Evolutionary conservation across 2,329 filamentous ascomycete species (phyloP).

Genomic region (Endoconidiophora polonica): DNA sequence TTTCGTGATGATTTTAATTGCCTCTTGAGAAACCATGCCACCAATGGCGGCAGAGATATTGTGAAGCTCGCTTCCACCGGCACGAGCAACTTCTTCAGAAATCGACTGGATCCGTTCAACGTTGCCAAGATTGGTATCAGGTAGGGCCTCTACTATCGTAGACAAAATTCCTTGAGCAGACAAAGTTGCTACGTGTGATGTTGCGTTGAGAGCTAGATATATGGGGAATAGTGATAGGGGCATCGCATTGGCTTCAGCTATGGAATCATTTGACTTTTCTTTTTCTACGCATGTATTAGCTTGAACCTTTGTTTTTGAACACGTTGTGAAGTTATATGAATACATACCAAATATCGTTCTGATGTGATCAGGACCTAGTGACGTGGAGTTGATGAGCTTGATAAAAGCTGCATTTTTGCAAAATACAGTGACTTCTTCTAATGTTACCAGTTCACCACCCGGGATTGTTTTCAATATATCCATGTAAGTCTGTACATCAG

Average conservation of each 20-base stretch:
- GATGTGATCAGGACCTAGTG: background rate
- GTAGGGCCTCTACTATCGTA: constrained; percentile 1
- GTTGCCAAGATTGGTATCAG: background rate
- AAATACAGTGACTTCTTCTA: constrained; percentile 70
- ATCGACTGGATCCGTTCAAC: constrained; percentile 3
- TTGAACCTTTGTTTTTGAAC: background rate
- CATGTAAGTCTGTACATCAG: constrained; percentile 62
- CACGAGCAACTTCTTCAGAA: constrained; percentile 54
- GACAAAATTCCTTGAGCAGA: constrained; percentile 9
- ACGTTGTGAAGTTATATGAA: background rate
- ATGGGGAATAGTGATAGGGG: constrained; percentile 48
- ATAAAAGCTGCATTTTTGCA: constrained; percentile 92
- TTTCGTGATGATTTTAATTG: constrained; percentile 73
- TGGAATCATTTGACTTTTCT: constrained; percentile 38
- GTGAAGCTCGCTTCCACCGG: constrained; percentile 73
- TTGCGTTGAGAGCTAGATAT: constrained; percentile 44
- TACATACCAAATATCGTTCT: constrained; percentile 7
- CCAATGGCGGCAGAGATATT: constrained; percentile 79
- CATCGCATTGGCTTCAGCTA: constrained; percentile 30
- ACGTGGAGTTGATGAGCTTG: constrained; percentile 54
- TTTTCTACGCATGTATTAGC: constrained; percentile 25
- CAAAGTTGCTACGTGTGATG: constrained; percentile 11
- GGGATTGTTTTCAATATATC: constrained; percentile 38
- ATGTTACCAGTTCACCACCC: constrained; percentile 38
- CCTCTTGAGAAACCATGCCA: constrained; percentile 90